phyloP scores from a whole-genome alignment of 148 eudicot genomes.

The Pouteria glomerata region DNA sequence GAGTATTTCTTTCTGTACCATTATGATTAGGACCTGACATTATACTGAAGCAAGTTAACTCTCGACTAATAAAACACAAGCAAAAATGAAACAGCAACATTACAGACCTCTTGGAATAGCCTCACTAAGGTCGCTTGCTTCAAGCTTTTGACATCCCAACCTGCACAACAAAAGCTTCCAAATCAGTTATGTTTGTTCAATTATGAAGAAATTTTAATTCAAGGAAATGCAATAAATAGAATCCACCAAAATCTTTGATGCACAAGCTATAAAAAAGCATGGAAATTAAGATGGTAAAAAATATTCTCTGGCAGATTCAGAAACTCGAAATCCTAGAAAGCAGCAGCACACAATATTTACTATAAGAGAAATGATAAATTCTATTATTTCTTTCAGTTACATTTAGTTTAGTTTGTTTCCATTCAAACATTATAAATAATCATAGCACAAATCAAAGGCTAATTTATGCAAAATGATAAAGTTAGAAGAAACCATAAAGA shows the following conservation, averaged over 20 bases:
- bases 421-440: no score
- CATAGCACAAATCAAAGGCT: no score
- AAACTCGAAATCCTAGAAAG: no score
- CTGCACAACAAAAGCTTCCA: conserved; percentile 23
- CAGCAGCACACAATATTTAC: background rate
- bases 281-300: background rate
- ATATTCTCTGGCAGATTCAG: background rate
- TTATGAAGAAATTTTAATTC: background rate
- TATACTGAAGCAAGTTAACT: conserved; percentile 10
- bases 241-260: background rate
- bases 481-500: no score
- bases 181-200: background rate
- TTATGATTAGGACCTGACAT: conserved; percentile 29
- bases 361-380: no score
- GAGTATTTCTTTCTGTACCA: conserved; percentile 29
- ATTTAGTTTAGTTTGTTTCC: no score
- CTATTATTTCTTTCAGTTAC: no score
- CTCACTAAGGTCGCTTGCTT: conserved; percentile 25
- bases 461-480: no score
- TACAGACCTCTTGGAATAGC: conserved; percentile 34
- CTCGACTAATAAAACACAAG: background rate
- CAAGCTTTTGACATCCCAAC: conserved; percentile 28
- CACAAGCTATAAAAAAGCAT: background rate
- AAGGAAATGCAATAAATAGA: background rate
- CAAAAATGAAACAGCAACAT: background rate